phyloP scores from a whole-genome alignment of 345 rosid genomes.

The Combretum micranthum region DNA sequence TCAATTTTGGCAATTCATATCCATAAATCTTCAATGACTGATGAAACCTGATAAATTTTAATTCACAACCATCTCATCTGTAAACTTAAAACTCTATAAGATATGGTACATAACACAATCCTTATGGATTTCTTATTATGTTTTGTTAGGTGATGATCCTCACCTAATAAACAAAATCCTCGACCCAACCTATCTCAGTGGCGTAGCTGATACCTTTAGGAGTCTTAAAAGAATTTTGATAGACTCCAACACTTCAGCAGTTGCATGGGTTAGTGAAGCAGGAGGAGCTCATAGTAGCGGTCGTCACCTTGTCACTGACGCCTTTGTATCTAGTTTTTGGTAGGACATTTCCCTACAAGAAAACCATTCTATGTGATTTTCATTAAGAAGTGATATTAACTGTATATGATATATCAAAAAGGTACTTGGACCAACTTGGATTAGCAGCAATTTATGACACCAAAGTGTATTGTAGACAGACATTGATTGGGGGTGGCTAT shows the following conservation, averaged over 20 bases:
- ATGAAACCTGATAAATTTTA: too few species aligned
- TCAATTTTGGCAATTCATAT: too few species aligned
- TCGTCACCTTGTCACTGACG: slow-evolving; percentile 37
- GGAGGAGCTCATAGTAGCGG: slow-evolving; percentile 57
- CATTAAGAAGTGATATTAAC: background rate
- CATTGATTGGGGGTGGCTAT: slow-evolving; percentile 52
- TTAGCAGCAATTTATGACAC: slow-evolving; percentile 39
- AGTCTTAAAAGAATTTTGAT: slow-evolving; percentile 28
- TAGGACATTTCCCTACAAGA: background rate
- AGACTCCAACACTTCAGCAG: slow-evolving; percentile 27
- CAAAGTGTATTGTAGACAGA: slow-evolving; percentile 47
- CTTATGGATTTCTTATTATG: background rate
- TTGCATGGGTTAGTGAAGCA: slow-evolving; percentile 63
- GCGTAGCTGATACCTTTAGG: slow-evolving; percentile 18
- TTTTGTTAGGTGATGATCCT: slow-evolving; percentile 28
- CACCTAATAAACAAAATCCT: slow-evolving; percentile 40
- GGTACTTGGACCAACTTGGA: slow-evolving; percentile 58
- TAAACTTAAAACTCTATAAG: too few species aligned
- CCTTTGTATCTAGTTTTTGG: slow-evolving; percentile 59
- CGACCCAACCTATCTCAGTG: slow-evolving; percentile 34
- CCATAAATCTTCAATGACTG: too few species aligned
- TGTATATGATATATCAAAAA: background rate
- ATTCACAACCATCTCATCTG: too few species aligned
- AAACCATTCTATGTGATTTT: background rate
- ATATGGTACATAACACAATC: too few species aligned